phyloP scores from a whole-genome alignment of 768 basidiomycete species.

The Rhodotorula kratochvilovae region DNA sequence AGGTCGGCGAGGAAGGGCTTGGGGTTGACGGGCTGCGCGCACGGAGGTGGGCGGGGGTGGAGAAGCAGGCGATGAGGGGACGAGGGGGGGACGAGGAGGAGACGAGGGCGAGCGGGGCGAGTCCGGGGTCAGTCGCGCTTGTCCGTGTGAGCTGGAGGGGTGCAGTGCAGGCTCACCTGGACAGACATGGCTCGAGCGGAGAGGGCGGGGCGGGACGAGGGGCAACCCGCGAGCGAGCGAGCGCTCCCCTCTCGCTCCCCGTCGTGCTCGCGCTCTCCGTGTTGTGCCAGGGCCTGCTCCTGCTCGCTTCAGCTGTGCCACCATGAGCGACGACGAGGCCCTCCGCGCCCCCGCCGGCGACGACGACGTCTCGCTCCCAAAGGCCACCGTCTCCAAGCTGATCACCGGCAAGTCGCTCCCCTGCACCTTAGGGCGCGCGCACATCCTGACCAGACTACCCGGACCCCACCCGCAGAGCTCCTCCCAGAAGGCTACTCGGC shows the following conservation, averaged over 20 bases:
- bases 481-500: conserved; percentile 81
- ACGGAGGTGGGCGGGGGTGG: not conserved
- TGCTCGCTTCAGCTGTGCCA: conserved; percentile 27
- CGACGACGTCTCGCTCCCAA: conserved; percentile 89
- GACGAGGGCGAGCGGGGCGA: not conserved
- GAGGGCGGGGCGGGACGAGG: not conserved
- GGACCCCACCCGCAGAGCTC: conserved; percentile 59
- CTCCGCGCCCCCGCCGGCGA: conserved; percentile 64
- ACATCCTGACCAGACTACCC: not conserved
- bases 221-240: not conserved
- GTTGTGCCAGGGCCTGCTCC: too few relatives aligned
- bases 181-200: conserved; percentile 4
- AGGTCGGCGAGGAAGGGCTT: conserved; percentile 98
- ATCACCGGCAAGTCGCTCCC: conserved; percentile 64
- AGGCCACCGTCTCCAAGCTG: conserved; percentile 97
- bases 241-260: not conserved
- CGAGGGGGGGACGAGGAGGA: not conserved
- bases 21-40: conserved; percentile 90
- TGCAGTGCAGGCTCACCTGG: not conserved
- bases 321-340: conserved; percentile 79
- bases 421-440: too few relatives aligned
- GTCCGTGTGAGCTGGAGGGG: not conserved
- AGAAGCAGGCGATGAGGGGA: not conserved
- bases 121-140: not conserved
- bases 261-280: not conserved